Conservation (phyloP, 495 filamentous ascomycete species). For the Gamarada debralockiae region DNA sequence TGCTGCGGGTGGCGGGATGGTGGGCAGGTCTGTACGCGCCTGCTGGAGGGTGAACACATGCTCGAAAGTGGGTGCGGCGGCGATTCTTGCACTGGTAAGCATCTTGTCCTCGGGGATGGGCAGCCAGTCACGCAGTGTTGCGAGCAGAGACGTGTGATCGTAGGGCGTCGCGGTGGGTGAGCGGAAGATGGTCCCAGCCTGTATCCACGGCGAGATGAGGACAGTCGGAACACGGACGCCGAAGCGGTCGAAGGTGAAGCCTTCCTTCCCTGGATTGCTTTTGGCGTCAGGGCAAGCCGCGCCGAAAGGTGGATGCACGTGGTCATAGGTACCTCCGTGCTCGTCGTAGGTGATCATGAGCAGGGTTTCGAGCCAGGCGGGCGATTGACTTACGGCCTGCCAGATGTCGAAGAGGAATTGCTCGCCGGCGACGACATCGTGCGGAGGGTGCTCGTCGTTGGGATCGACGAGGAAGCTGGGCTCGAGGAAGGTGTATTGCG, state of each 20-base stretch:
- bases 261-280: not conserved
- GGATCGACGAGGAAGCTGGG: not conserved
- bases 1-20: not conserved
- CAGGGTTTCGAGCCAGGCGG: not conserved
- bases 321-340: not conserved
- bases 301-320: not conserved
- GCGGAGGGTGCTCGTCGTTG: not conserved
- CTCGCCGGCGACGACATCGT: not conserved
- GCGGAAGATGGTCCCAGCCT: not conserved
- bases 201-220: slow-evolving; percentile 17
- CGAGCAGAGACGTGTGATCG: not conserved
- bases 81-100: not conserved
- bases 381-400: not conserved
- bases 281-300: not conserved
- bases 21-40: not conserved
- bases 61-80: not conserved
- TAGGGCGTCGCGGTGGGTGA: not conserved
- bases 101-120: not conserved
- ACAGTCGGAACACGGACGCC: slow-evolving; percentile 14
- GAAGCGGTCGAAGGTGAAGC: slow-evolving; percentile 11
- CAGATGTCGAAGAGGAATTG: not conserved
- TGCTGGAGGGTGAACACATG: not conserved
- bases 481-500: not conserved
- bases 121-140: not conserved
- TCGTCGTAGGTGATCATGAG: not conserved